Evolutionary conservation across 225 moss, liverwort and hornwort genomes (phyloP), one percentile per base, ranked within the genome.

Genomic region (Marchantia polymorpha): DNA sequence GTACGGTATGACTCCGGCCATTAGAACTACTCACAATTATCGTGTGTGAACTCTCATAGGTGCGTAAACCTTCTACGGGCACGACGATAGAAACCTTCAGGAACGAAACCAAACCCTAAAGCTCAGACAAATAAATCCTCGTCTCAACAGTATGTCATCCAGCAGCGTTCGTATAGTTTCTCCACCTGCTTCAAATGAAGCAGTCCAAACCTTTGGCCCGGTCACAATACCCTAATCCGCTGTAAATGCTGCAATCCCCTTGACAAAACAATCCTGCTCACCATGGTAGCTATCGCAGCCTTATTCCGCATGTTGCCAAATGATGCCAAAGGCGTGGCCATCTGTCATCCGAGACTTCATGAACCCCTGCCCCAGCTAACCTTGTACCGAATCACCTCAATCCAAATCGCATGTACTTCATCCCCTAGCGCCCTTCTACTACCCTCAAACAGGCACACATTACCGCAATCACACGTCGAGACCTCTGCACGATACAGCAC

Each of bases 1-100:
- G 29, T 75, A n/a, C 30, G 27, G 74, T 25, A 56, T 7, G 31
- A 9, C 74, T 55, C 30, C 29, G 58, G 26, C 74, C 16, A 10
- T 8, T 12, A 27, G 29, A 55, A 56, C 47, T 12, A 73, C n/a
- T 20, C 23, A 27, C n/a, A 52, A 10, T 20, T 4, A 22, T 51
- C 25, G 25, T 54, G 73, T 11, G 30, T 10, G 53, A 7, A 13
- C 12, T 14, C 77, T 64, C 64, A 77, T 63, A 77, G 77, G 64
- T 77, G 77, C 77, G 64, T 77, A 77, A 63, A 49, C 64, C 49
- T 77, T 77, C 64, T 77, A 77, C 77, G 6, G 64, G 63, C 49
- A 77, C 77, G 77, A 77, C 77, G 77, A 77, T 77, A 77, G 77
- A 64, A 50, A 77, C 49, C 77, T 65, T 77, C 0, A 48, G 49